Base-by-base conservation (phyloP, 352 stramenopile species). In the Stramenopiles sp. region DNA sequence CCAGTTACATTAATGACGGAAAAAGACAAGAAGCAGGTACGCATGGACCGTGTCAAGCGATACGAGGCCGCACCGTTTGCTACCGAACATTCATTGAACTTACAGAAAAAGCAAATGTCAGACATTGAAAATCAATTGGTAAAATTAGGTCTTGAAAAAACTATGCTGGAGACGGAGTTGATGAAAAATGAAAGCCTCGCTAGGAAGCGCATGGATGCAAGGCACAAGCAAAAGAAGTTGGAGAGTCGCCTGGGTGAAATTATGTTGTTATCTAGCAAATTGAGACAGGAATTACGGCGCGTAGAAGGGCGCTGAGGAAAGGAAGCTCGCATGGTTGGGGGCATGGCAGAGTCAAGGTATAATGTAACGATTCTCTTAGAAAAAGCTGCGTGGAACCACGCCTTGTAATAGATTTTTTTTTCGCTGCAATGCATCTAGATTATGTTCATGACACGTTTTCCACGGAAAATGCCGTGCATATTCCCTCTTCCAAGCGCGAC, bases 131-230 rank as follows among this genome's bases (percentile, higher is more conserved):
- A 78, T 33, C 30, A 78, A 33, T 33, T 78, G 22, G 22, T 78
- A 33, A 31, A 33, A 33, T 78, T 78, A 33, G 71, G 71, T 33
- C 71, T 78, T 33, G 71, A 78, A 78, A 78, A 78, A 14, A 78
- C 71, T 14, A 31, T 31, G 71, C 14, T 78, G 71, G 71, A 78
- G 14, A 78, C 71, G 22, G 71, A 78, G 22, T 78, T 78, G 71
- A 78, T 78, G 71, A 31, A 33, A 31, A 78, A 31, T 33, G 71
- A 78, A 78, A 78, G 71, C 22, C 30, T 78, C 4, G 71, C 71
- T 33, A 78, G 31, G 14, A 31, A 33, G 30, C 71, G 71, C 4
- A 78, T 78, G 71, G 71, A 78, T 78, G 71, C 71, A 14, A 31
- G 71, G 8, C 71, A 78, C 14, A 31, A 33, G 22, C 30, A 78